Base-by-base conservation (phyloP, 2,329 filamentous ascomycete genomes). In the Claviceps cyperi region DNA sequence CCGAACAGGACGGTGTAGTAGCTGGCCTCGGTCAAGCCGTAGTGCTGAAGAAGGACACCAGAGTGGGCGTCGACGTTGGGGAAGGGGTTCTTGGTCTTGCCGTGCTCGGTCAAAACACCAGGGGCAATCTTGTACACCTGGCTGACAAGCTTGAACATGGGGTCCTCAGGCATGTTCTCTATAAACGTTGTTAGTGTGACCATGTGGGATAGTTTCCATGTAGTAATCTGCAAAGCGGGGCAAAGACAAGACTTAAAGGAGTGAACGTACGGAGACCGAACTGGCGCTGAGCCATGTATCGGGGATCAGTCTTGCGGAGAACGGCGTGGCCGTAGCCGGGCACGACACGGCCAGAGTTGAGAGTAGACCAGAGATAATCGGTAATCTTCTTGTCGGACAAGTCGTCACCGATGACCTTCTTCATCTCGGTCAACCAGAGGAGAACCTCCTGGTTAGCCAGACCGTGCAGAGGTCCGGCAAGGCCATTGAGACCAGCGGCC, bases 121-220 rank as follows among this genome's bases (percentile, higher is more conserved):
- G 92, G 92, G 57, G 92, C 92, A 64, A 98, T 97, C 87, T 98
- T 98, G 86, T 97, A 98, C 62, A 98, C 92, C 78, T 98, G 92
- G 80, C 86, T 94, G 75, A 98, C 92, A 61, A 98, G 86, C 82
- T 98, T 89, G 87, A 96, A 98, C 90, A 98, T 94, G 64, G 91
- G 90, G 80, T 97, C 92, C 65, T 95, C 80, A 66, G 91, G 87
- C 69, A 96, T 83, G 70, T 96, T 87, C 76, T 86, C 68, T 70
- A 57, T 57, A 49, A 19, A 51, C 14, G 4, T 51, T 53, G 59
- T 68, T 56, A 69, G 41, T 24, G 32, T 22, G 5, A 28, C 15
- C 39, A 32, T 5, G 35, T 36, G 5, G 38, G 38, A 32, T 22
- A 21, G 7, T 19, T 43, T 19, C 28, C 11, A 14, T 14, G 21